A percentile compares a stretch with the other conserved stretches of the same genome.
Evolutionary conservation across 2,329 filamentous ascomycete species (phyloP).

Genomic region (Chaetomium sp.): DNA sequence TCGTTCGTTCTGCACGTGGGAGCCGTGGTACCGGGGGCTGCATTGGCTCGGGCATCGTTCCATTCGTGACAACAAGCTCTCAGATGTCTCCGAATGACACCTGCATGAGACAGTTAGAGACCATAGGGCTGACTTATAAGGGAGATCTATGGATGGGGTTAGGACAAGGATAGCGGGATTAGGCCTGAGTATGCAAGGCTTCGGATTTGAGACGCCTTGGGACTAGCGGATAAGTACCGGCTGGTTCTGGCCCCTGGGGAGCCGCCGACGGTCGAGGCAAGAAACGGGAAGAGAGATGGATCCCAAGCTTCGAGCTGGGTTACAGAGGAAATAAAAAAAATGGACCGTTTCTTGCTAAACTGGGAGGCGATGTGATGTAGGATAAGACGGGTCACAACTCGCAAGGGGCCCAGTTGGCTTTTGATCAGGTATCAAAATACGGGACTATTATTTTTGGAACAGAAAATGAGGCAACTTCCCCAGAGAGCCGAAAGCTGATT

Average conservation of each 20-base stretch:
- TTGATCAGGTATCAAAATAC: neutral
- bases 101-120: slow-evolving; percentile 15
- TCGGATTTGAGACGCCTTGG: slow-evolving; percentile 34
- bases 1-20: slow-evolving; percentile 41
- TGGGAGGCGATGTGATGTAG: neutral
- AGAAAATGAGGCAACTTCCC: neutral
- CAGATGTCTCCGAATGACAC: slow-evolving; percentile 13
- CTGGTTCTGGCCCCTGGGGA: slow-evolving; percentile 16
- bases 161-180: slow-evolving; percentile 22
- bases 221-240: slow-evolving; percentile 31
- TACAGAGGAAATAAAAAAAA: neutral
- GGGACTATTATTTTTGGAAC: slow-evolving; percentile 15
- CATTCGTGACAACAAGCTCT: slow-evolving; percentile 19
- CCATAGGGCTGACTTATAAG: slow-evolving; percentile 39
- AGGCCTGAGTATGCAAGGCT: slow-evolving; percentile 32
- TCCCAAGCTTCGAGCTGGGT: neutral
- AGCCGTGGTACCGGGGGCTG: slow-evolving; percentile 36
- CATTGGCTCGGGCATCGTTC: slow-evolving; percentile 43
- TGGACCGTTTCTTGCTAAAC: slow-evolving; percentile 3
- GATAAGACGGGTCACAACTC: neutral
- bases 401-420: neutral
- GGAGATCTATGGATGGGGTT: slow-evolving; percentile 21
- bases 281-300: neutral
- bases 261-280: neutral
- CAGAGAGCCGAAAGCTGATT: slow-evolving; percentile 8